phyloP scores from a whole-genome alignment of 805 yeast species.

The Candida cerambycidarum region DNA sequence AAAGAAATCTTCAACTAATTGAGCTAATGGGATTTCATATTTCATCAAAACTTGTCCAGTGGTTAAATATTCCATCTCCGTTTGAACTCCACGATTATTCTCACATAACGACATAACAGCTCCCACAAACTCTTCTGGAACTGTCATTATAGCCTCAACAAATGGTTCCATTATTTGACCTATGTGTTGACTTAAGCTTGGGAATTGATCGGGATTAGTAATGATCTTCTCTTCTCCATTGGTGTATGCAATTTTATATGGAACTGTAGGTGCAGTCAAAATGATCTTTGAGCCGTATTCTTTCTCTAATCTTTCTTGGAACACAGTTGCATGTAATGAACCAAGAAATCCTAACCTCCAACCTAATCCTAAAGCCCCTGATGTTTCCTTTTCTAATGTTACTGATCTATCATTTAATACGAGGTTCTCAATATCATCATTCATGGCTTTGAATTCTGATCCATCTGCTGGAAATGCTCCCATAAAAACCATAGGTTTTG shows the following conservation, averaged over 20 bases:
- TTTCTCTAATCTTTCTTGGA: slow-evolving; percentile 85
- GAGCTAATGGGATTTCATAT: slow-evolving; percentile 83
- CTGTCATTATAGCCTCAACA: slow-evolving; percentile 86
- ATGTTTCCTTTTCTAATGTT: slow-evolving; percentile 82
- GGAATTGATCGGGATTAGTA: slow-evolving; percentile 92
- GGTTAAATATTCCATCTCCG: slow-evolving; percentile 70
- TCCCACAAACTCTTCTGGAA: slow-evolving; percentile 89
- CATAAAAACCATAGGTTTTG: slow-evolving; percentile 97
- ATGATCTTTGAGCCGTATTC: slow-evolving; percentile 93
- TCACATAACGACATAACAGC: slow-evolving; percentile 85
- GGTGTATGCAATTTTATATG: slow-evolving; percentile 70
- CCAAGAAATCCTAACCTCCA: slow-evolving; percentile 97
- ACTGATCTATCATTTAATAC: slow-evolving; percentile 93
- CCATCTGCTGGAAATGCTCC: slow-evolving; percentile 98
- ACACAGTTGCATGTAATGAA: slow-evolving; percentile 91
- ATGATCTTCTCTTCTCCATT: slow-evolving; percentile 66
- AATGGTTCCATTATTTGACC: slow-evolving; percentile 71
- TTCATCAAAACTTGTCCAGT: slow-evolving; percentile 80
- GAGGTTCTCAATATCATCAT: slow-evolving; percentile 84
- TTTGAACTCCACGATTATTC: slow-evolving; percentile 77
- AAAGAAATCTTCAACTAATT: slow-evolving; percentile 91
- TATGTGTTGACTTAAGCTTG: slow-evolving; percentile 52
- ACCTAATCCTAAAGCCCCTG: slow-evolving; percentile 94
- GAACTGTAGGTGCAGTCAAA: slow-evolving; percentile 94
- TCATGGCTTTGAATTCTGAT: slow-evolving; percentile 80